Percentiles rank a stretch among this genome's conserved stretches.
Conservation (phyloP, 2,329 filamentous ascomycete species). For the Epichloe coenophiala region DNA sequence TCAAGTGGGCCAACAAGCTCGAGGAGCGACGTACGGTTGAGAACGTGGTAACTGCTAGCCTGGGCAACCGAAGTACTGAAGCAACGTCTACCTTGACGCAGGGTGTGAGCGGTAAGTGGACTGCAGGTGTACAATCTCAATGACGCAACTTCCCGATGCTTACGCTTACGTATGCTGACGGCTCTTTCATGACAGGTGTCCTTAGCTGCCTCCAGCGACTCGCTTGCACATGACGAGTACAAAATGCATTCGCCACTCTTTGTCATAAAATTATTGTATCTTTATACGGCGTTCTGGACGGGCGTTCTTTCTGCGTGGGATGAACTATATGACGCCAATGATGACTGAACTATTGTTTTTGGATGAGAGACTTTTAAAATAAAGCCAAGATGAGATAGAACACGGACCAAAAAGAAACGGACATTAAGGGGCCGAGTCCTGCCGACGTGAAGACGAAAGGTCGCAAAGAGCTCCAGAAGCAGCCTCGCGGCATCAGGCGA, state of each 20-base stretch:
- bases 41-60: slow-evolving; percentile 70
- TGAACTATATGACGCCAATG: neutral
- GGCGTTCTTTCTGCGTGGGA: neutral
- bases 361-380: neutral
- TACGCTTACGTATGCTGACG: neutral
- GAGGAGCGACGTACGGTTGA: slow-evolving; percentile 43
- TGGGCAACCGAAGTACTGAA: slow-evolving; percentile 79
- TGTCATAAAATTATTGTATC: neutral
- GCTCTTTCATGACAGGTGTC: slow-evolving; percentile 19
- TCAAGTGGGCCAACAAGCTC: slow-evolving; percentile 82
- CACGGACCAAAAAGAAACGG: neutral
- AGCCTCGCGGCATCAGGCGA: slow-evolving; percentile 3
- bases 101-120: slow-evolving; percentile 66
- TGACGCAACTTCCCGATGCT: neutral
- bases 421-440: neutral
- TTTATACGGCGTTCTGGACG: slow-evolving; percentile 4
- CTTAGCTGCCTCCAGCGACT: slow-evolving; percentile 30
- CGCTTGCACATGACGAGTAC: slow-evolving; percentile 15
- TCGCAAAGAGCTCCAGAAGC: neutral
- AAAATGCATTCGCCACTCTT: neutral
- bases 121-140: neutral
- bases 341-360: neutral
- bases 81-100: slow-evolving; percentile 77
- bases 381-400: neutral
- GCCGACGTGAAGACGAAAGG: neutral